Evolutionary conservation across 2,329 filamentous ascomycete species (phyloP).

Genomic region (Ciborinia camelliae): DNA sequence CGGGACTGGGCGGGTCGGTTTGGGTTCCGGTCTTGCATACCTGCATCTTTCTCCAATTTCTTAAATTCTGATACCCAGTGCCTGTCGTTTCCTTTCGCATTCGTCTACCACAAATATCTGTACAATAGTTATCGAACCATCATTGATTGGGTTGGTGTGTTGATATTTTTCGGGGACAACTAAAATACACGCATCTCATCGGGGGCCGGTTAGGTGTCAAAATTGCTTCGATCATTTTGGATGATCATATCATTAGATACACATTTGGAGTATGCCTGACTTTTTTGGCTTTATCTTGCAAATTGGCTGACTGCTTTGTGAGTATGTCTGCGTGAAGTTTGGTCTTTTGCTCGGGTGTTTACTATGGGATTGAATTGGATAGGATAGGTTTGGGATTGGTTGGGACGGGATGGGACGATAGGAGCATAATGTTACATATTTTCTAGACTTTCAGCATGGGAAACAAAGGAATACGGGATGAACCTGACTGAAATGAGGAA

Average conservation of each 20-base stretch:
- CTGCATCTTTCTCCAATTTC: conserved; percentile 8
- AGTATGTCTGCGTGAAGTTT: not conserved
- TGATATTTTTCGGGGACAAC: not conserved
- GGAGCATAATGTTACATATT: conserved; percentile 11
- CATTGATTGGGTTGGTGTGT: conserved; percentile 11
- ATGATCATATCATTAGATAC: not conserved
- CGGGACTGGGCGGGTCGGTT: conserved; percentile 4
- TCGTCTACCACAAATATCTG: conserved; percentile 12
- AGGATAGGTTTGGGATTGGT: not conserved
- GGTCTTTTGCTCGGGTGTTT: not conserved
- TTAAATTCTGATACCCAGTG: conserved; percentile 18
- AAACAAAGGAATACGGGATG: not conserved
- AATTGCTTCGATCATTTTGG: conserved; percentile 6
- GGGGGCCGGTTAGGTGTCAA: conserved; percentile 1
- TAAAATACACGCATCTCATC: conserved; percentile 2
- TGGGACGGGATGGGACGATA: not conserved
- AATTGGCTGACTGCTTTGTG: not conserved
- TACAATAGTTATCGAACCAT: conserved; percentile 13
- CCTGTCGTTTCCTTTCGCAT: conserved; percentile 14
- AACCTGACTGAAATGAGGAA: not conserved
- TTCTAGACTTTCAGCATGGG: not conserved
- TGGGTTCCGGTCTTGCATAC: conserved; percentile 15
- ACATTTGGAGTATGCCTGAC: not conserved
- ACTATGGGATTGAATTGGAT: not conserved
- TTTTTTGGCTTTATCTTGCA: not conserved